Percentiles rank a stretch among this genome's conserved stretches.
phyloP scores from a whole-genome alignment of 192 early-diverging fungal species.

The Cetraspora pellucida region DNA sequence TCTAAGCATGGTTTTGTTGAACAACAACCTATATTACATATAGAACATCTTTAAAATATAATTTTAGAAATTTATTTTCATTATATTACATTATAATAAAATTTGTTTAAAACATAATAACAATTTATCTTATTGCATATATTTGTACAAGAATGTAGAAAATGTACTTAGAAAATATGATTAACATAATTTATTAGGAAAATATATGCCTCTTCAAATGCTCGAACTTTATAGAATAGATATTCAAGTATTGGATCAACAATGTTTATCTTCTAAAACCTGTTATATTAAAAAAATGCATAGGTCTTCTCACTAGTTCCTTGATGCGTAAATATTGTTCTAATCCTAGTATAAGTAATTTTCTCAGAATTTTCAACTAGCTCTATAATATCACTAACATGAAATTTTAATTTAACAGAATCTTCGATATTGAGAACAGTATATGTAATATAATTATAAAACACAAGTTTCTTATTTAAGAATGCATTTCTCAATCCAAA shows the following conservation, averaged over 20 bases:
- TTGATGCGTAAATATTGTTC: neutral
- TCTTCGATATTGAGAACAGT: neutral
- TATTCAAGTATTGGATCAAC: neutral
- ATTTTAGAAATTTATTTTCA: too few relatives aligned
- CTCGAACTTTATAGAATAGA: neutral
- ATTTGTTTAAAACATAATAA: neutral
- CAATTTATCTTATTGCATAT: neutral
- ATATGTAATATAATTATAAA: constrained; percentile 21
- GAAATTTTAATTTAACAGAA: neutral
- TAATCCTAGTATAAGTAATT: constrained; percentile 1
- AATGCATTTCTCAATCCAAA: neutral
- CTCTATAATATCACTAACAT: neutral
- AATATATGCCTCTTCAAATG: neutral
- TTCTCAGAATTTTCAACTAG: neutral
- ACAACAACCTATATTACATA: too few relatives aligned
- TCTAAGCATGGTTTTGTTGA: too few relatives aligned
- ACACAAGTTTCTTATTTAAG: neutral
- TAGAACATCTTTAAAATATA: too few relatives aligned
- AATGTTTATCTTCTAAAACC: neutral
- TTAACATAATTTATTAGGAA: neutral
- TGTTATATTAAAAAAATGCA: neutral
- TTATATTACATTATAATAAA: constrained; percentile 8
- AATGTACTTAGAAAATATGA: neutral
- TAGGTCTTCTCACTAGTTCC: neutral
- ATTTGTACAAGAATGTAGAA: neutral